These are phyloP conservation scores for Claviceps humidiphila DNA, from an alignment of 2,329 filamentous ascomycete species.

Conservation along the genomic window DNA sequence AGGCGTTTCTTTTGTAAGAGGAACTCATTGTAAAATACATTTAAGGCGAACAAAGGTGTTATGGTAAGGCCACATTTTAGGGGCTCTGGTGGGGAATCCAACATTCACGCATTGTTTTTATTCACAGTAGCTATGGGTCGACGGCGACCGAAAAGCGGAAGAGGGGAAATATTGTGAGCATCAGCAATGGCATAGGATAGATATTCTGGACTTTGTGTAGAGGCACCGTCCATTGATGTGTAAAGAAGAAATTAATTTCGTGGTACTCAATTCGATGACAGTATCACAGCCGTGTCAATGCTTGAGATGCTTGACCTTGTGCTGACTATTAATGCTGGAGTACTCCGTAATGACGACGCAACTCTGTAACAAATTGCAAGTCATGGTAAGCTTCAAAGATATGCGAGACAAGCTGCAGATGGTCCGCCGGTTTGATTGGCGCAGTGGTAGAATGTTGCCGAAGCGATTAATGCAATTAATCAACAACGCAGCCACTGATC, in stretches of 20 bases:
- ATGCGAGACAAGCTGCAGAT: no score
- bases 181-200: neutral
- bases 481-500: no score
- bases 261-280: neutral
- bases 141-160: neutral
- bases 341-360: no score
- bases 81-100: neutral
- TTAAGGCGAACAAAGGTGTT: constrained; percentile 1
- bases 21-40: neutral
- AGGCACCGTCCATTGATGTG: neutral
- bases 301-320: neutral
- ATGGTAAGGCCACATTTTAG: neutral
- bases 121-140: neutral
- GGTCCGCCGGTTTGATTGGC: no score
- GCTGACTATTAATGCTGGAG: neutral
- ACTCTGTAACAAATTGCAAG: no score
- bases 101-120: neutral
- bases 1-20: neutral
- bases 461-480: no score
- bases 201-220: neutral
- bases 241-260: neutral
- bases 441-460: no score
- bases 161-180: neutral
- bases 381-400: no score
- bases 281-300: neutral